Evolutionary conservation across 169 alveolate species (phyloP), one percentile per base, ranked within the genome.

Genomic region (Eimeria necatrix): DNA sequence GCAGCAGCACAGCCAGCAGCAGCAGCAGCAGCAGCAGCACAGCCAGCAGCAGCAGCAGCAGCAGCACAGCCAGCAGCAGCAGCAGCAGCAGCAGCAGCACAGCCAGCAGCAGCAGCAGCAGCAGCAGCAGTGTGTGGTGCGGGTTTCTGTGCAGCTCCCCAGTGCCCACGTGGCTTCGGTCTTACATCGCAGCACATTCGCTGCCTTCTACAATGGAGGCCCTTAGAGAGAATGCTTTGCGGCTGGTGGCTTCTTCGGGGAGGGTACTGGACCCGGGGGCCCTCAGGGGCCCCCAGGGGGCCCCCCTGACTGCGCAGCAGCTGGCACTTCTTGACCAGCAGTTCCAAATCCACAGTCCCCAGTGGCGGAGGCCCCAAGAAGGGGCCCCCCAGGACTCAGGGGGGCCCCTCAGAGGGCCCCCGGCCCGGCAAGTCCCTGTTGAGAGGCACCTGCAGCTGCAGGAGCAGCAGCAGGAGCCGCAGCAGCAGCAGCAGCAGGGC

Each of bases 111-210:
- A 64, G 76, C 76, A 64, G 76, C 76, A 64, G 76, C 26, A 64
- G 76, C 76, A 64, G 76, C 76, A 9, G 26, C 8, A 14, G 76
- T n/a, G 8, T 64, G 76, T n/a, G 76, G 8, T 64, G 18, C n/a
- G 41, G 18, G 76, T 64, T 10, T 86, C 78, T 59, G n/a, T 41
- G 70, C 85, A 70, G 94, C 84, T 51, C 94, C 22, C 84, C 94
- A 6, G 93, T 87, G 20, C 94, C 94, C 32, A 49, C 94, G 3
- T 87, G 94, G 94, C 71, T 87, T 49, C 16, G 52, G 49, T 51
- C 59, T 53, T 87, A 68, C 24, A 1, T 87, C n/a, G 53, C 73
- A 1, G 20, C 94, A 1, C 64, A 64, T 26, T 32, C 94, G 48
- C 53, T 87, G 41, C 94, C 94, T 8, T 20, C 61, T 9, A 68